Evolutionary conservation across 805 yeast species (phyloP).

Genomic region (Clavispora vitiphila): DNA sequence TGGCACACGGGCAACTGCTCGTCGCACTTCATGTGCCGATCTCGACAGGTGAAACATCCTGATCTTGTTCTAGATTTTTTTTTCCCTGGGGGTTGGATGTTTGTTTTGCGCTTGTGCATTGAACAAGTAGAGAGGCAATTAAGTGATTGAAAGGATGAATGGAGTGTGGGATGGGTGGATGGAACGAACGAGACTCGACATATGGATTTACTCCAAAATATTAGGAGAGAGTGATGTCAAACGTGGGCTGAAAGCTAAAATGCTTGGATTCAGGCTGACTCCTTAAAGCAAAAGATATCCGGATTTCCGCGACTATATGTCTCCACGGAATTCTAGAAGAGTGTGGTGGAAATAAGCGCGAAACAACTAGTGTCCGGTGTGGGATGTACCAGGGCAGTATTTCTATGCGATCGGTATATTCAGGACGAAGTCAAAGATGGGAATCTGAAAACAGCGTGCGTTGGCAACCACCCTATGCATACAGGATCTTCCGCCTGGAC

Average conservation of each 20-base stretch:
- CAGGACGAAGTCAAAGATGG: not conserved
- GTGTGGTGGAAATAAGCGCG: conserved; percentile 1
- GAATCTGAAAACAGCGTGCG: not conserved
- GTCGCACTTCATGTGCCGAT: conserved; percentile 65
- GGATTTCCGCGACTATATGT: not conserved
- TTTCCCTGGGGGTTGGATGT: conserved; percentile 2
- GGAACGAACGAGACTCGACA: not conserved
- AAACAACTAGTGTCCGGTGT: not conserved
- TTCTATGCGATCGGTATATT: not conserved
- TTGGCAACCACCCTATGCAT: not conserved
- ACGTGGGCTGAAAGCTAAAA: too few species aligned
- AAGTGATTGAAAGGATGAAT: not conserved
- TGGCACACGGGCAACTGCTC: conserved; percentile 58
- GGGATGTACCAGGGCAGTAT: conserved; percentile 1
- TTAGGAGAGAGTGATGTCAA: not conserved
- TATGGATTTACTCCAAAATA: not conserved
- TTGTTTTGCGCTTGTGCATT: not conserved
- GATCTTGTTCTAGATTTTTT: conserved; percentile 38
- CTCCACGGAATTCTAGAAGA: not conserved
- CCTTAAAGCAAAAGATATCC: not conserved
- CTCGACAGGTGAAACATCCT: conserved; percentile 61
- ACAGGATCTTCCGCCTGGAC: not conserved
- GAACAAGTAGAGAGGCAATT: not conserved
- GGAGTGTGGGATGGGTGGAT: not conserved
- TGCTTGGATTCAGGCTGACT: too few species aligned